Percentiles rank a stretch among this genome's conserved stretches.
phyloP scores from a whole-genome alignment of 2,329 filamentous ascomycete species.

The Ceratocystis alfenasii region DNA sequence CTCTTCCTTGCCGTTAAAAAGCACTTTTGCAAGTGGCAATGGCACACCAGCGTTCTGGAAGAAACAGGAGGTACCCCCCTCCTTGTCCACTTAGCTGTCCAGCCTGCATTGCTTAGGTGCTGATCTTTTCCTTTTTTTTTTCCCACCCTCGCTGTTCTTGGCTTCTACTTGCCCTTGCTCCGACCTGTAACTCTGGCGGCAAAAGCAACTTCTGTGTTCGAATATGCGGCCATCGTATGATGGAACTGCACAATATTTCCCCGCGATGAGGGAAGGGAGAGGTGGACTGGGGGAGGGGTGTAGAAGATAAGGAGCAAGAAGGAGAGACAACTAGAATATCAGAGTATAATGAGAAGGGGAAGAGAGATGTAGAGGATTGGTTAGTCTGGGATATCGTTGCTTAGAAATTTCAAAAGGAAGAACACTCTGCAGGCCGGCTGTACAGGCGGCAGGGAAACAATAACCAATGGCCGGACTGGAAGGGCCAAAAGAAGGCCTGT shows the following conservation, averaged over 20 bases:
- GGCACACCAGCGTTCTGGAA: not conserved
- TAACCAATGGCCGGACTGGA: not conserved
- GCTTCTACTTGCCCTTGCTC: not conserved
- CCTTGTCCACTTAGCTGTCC: not conserved
- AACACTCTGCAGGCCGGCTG: not conserved
- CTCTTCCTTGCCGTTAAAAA: not conserved
- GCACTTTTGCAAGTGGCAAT: slow-evolving; percentile 2
- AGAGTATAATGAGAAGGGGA: not conserved
- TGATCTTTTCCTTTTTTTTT: not conserved
- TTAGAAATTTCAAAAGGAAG: not conserved
- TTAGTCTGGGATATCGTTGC: not conserved
- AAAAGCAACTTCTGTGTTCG: slow-evolving; percentile 7
- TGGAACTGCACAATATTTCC: slow-evolving; percentile 6
- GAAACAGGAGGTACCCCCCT: not conserved
- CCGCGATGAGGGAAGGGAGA: not conserved
- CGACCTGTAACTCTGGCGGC: slow-evolving; percentile 2
- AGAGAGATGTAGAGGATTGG: not conserved
- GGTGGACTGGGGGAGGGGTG: not conserved
- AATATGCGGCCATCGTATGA: slow-evolving; percentile 9
- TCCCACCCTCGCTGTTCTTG: not conserved
- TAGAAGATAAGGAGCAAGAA: not conserved
- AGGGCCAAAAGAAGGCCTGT: not conserved
- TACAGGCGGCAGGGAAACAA: not conserved
- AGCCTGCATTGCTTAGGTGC: no score
- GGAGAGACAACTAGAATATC: not conserved